Evolutionary conservation across 306 rosid species (phyloP).

Genomic region (Fagus sylvatica): DNA sequence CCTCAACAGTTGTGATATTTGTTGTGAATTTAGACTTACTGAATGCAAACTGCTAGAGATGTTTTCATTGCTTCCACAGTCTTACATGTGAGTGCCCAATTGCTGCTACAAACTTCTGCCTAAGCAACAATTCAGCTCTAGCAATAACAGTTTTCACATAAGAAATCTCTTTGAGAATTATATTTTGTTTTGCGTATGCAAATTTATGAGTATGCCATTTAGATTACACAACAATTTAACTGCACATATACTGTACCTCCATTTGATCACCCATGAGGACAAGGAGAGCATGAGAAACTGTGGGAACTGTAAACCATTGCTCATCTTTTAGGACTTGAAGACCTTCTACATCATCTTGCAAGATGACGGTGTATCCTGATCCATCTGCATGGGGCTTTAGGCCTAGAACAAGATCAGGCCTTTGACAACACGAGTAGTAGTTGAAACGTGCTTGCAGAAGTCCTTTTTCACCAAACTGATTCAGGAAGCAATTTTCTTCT

Average conservation of each 20-base stretch:
- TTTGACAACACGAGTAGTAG: conserved; percentile 21
- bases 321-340: conserved; percentile 23
- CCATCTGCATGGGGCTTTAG: conserved; percentile 26
- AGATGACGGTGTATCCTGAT: conserved; percentile 18
- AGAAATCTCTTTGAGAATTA: background rate
- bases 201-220: background rate
- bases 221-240: background rate
- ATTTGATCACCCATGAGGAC: conserved; percentile 45
- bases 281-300: conserved; percentile 35
- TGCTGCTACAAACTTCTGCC: background rate
- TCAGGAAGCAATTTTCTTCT: conserved; percentile 39
- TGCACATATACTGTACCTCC: conserved; percentile 23
- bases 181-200: background rate
- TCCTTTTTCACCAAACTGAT: conserved; percentile 41
- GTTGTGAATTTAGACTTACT: too few species aligned
- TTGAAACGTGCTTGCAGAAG: conserved; percentile 32
- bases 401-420: conserved; percentile 33
- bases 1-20: too few species aligned
- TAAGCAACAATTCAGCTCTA: background rate
- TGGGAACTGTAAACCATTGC: conserved; percentile 39
- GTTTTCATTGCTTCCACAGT: background rate
- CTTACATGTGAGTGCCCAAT: background rate
- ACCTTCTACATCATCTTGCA: conserved; percentile 32
- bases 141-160: background rate
- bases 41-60: too few species aligned